Percentiles rank a stretch among this genome's conserved stretches.
phyloP scores from a whole-genome alignment of 805 yeast genomes.

The Ogataea haglerorum region DNA sequence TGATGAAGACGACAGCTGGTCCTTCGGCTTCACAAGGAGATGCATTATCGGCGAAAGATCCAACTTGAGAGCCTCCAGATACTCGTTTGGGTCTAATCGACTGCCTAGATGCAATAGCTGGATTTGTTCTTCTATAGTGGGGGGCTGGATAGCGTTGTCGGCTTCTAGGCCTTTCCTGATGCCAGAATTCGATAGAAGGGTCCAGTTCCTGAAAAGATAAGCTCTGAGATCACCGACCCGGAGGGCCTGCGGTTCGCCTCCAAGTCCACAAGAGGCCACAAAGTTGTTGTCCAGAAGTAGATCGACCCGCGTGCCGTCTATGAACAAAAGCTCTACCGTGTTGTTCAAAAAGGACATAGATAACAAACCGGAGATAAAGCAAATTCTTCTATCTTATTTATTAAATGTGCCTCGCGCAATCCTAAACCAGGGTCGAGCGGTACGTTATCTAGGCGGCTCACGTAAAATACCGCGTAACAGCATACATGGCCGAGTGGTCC shows the following conservation, averaged over 20 bases:
- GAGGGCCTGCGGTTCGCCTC: slow-evolving; percentile 8
- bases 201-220: slow-evolving; percentile 28
- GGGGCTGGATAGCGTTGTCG: slow-evolving; percentile 9
- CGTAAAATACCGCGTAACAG: slow-evolving; percentile 1
- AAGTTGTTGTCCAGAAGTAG: slow-evolving; percentile 16
- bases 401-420: background rate
- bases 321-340: slow-evolving; percentile 19
- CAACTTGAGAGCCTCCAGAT: slow-evolving; percentile 22
- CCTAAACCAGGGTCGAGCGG: background rate
- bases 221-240: slow-evolving; percentile 30
- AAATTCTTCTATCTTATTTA: background rate
- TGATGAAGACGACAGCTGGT: slow-evolving; percentile 12
- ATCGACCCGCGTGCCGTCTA: slow-evolving; percentile 23
- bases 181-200: slow-evolving; percentile 6
- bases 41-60: slow-evolving; percentile 28
- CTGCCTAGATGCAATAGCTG: slow-evolving; percentile 32
- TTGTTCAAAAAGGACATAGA: slow-evolving; percentile 13
- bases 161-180: slow-evolving; percentile 10
- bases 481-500: slow-evolving; percentile 33
- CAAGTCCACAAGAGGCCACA: slow-evolving; percentile 11
- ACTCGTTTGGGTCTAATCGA: slow-evolving; percentile 27
- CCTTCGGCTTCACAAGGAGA: slow-evolving; percentile 29
- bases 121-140: slow-evolving; percentile 26
- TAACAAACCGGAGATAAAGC: background rate
- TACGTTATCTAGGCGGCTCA: background rate